These are phyloP conservation scores for Chloranthus sessilifolius DNA, from an alignment of 164 flowering plant species.

Conservation along the genomic window DNA sequence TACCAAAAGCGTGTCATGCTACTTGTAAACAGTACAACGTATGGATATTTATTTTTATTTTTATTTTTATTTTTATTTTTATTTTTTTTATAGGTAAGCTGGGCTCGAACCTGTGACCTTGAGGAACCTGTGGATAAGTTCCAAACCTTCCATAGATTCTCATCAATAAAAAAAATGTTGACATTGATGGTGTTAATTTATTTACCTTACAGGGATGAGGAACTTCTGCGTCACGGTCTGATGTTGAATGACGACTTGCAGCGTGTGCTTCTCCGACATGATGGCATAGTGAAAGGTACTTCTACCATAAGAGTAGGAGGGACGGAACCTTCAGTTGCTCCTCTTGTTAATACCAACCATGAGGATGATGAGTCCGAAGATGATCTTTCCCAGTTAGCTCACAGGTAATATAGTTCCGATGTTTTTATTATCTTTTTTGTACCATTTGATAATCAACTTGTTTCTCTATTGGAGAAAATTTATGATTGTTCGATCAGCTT, in stretches of 20 bases:
- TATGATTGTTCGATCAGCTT: too few relatives aligned
- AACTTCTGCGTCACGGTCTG: constrained; percentile 77
- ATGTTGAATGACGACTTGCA: constrained; percentile 82
- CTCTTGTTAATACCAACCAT: constrained; percentile 64
- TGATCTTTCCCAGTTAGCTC: constrained; percentile 78
- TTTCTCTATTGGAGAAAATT: too few relatives aligned
- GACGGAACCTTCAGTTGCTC: constrained; percentile 37
- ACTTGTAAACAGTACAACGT: constrained; percentile 76
- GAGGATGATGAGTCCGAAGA: constrained; percentile 94
- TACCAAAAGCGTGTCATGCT: constrained; percentile 87
- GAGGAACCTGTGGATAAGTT: too few relatives aligned
- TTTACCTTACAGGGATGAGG: constrained; percentile 64
- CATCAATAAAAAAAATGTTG: neutral
- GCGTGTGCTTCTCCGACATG: constrained; percentile 70
- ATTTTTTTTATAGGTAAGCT: neutral
- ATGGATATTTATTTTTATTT: constrained; percentile 32
- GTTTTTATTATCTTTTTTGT: neutral
- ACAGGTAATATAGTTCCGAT: constrained; percentile 39
- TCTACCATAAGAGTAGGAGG: constrained; percentile 16
- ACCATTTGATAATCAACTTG: too few relatives aligned
- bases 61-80: neutral
- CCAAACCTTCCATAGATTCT: too few relatives aligned
- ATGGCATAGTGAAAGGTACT: constrained; percentile 61
- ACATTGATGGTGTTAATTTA: constrained; percentile 15
- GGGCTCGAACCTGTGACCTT: too few relatives aligned